phyloP scores from a whole-genome alignment of 192 early-diverging fungal genomes.

The Backusella australiensis region DNA sequence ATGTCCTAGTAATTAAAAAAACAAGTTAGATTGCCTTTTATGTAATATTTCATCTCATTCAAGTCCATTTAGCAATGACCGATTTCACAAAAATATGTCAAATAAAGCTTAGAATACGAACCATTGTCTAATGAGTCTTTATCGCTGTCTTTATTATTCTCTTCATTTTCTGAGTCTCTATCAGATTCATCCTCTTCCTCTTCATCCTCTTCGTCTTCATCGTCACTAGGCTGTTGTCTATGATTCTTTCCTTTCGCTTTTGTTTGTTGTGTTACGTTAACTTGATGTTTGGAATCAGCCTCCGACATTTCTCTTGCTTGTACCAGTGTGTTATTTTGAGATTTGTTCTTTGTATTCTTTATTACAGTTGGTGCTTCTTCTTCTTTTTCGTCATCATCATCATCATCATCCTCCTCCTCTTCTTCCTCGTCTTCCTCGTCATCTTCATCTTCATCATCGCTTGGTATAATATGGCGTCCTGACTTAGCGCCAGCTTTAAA shows the following conservation, averaged over 20 bases:
- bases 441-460: constrained; percentile 29
- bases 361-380: neutral
- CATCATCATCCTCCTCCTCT: constrained; percentile 11
- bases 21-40: constrained; percentile 11
- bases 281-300: neutral
- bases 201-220: constrained; percentile 14
- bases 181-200: constrained; percentile 10
- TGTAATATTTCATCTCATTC: neutral
- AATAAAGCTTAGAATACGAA: neutral
- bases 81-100: neutral
- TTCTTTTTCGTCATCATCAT: neutral
- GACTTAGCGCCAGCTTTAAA: constrained; percentile 3
- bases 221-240: constrained; percentile 19
- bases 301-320: neutral
- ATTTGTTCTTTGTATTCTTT: neutral
- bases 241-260: neutral
- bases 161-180: constrained; percentile 18
- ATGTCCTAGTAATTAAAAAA: constrained; percentile 1
- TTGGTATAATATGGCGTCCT: constrained; percentile 5
- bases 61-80: constrained; percentile 3
- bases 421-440: constrained; percentile 3
- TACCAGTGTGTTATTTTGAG: neutral
- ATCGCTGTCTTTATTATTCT: neutral
- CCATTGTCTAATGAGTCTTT: neutral
- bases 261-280: neutral